Base-by-base conservation (phyloP, 2,329 filamentous ascomycete species). In the Teratosphaeria zuluensis region DNA sequence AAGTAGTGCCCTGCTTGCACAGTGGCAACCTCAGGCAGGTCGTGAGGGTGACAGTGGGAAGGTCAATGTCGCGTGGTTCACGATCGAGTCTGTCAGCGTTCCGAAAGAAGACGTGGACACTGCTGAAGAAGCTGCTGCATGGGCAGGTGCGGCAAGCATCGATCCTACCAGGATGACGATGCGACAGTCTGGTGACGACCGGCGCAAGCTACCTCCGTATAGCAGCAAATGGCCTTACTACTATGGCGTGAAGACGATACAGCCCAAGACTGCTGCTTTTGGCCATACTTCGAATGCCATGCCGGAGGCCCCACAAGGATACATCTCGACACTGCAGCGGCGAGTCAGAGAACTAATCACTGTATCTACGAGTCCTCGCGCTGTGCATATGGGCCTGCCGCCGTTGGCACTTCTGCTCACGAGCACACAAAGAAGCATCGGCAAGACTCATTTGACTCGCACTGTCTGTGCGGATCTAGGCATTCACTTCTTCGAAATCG, bases 351-450 rank as follows among this genome's bases (percentile, higher is more conserved):
- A 96, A 66, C 76, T 99, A 8, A 85, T 97, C 63, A 86, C 90
- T 9, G 92, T 92, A 2, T 90, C 92, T 1, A 96, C 91, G 1
- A 96, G 91, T 68, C 84, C 88, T 58, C 83, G 91, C 58, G 92
- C 94, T 1, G 86, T 96, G 52, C 89, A 92, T 67, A 78, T 97
- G 2, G 87, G 88, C 51, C 86, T 97, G 76, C 91, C 92, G 2
- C 90, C 94, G 0, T 81, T 96, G 16, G 90, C 92, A 1, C 87
- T 99, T 38, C 80, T 99, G 2, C 78, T 99, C 6, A 89, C 89
- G 1, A 97, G 94, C 1, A 95, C 90, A 1, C 94, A 99, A 73
- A 85, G 94, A 52, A 89, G 90, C 61, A 95, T 97, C 65, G 94
- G 94, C 55, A 99, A 99, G 72, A 81, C 89, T n/a, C 88, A 86